Evolutionary conservation across 192 early-diverging fungal genomes (phyloP).

Genomic region (Dissophora globulifera): DNA sequence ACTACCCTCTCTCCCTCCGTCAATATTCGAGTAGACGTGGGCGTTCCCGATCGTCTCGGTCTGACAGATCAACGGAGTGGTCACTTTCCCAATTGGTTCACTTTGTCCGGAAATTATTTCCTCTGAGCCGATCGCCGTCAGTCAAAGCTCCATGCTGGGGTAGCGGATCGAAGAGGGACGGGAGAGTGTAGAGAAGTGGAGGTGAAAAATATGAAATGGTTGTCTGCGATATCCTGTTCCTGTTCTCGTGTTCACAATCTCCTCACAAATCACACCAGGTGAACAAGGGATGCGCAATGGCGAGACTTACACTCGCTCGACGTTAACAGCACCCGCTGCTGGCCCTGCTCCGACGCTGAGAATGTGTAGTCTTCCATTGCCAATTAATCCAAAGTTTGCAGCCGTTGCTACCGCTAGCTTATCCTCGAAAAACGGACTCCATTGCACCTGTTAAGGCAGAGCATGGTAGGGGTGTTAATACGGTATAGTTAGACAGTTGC

Average conservation of each 20-base stretch:
- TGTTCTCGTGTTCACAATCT: too few species aligned
- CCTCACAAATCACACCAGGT: too few species aligned
- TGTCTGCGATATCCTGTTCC: too few species aligned
- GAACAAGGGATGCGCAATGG: too few species aligned
- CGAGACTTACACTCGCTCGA: conserved; percentile 76
- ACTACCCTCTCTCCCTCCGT: too few species aligned
- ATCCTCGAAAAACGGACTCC: conserved; percentile 93
- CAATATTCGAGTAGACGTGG: background rate
- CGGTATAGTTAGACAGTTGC: too few species aligned
- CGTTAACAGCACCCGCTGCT: conserved; percentile 45
- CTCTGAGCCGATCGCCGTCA: conserved; percentile 38
- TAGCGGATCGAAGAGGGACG: too few species aligned
- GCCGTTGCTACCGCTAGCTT: conserved; percentile 87
- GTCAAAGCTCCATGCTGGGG: too few species aligned
- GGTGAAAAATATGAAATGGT: too few species aligned
- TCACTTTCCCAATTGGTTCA: conserved; percentile 24
- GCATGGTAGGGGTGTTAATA: too few species aligned
- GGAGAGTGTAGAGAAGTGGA: too few species aligned
- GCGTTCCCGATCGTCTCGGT: background rate
- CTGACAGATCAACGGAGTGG: conserved; percentile 6
- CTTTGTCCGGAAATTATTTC: conserved; percentile 47
- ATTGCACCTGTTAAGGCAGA: conserved; percentile 85
- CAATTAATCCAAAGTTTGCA: conserved; percentile 97
- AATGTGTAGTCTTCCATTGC: conserved; percentile 91
- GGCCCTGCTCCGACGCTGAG: conserved; percentile 64